Base-by-base conservation (phyloP, 2,329 filamentous ascomycete species). In the Sporothrix euskadiensis region DNA sequence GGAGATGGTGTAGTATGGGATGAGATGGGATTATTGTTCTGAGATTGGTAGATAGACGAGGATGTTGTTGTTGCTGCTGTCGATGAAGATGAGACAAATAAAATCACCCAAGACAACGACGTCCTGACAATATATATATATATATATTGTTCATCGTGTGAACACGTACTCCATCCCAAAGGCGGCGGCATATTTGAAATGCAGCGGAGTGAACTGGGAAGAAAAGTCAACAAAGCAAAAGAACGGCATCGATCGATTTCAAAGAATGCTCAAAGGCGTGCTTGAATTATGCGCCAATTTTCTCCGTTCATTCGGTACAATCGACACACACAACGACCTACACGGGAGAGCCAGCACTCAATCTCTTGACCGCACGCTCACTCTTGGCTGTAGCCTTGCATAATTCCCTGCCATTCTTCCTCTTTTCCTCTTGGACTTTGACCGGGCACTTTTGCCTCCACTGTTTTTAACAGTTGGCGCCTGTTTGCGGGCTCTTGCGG, bases 401-500 rank as follows among this genome's bases (percentile, higher is more conserved):
- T 65, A 4, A 22, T 49, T 49, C 14, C 44, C 19, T 49, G 44
- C 44, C 44, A 49, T 49, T 49, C 44, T 35, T 35, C 35, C 35
- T 35, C 8, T 35, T 35, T 35, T 35, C 35, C 8, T 1, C 35
- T 0, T 8, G 4, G 35, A 35, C 35, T 4, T 19, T 14, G 19
- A 14, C 6, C 44, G 44, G 44, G 2, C 2, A 49, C 44, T 49
- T 49, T 49, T 16, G 14, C 44, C 1, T 49, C 44, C 14, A 49
- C 32, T 1, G 35, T 41, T 22, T 44, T 26, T 10, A 2, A 30
- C 5, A 5, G 35, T 65, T 7, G 10, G n/a, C 30, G n/a, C 35
- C 6, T 26, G 19, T 30, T 59, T 68, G 66, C 49, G 49, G 66
- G 6, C 66, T 19, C 30, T 69, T 56, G 49, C 47, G 49, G 66